A percentile compares a stretch with the other conserved stretches of the same genome.
Conservation (phyloP, 2,329 filamentous ascomycete genomes). For the Aureobasidium sp. region DNA sequence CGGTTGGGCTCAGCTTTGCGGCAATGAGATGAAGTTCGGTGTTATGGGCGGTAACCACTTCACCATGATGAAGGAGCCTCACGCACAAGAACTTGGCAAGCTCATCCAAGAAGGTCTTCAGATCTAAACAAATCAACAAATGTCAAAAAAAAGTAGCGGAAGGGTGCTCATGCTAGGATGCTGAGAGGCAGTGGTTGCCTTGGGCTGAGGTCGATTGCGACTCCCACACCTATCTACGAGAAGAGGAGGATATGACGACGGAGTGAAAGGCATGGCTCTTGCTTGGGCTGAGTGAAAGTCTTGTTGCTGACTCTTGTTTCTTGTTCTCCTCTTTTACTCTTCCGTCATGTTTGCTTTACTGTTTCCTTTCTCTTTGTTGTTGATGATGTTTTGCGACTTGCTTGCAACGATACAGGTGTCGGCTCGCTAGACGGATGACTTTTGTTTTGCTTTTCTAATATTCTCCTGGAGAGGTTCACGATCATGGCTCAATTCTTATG, state of each 20-base stretch:
- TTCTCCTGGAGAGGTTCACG: slow-evolving; percentile 15
- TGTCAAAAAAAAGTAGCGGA: slow-evolving; percentile 4
- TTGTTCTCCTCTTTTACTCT: slow-evolving; percentile 6
- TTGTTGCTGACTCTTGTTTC: background rate
- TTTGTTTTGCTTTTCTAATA: background rate
- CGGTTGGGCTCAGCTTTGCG: slow-evolving; percentile 61
- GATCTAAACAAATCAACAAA: slow-evolving; percentile 3
- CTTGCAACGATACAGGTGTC: slow-evolving; percentile 14
- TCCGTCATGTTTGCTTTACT: background rate
- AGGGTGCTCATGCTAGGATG: slow-evolving; percentile 18
- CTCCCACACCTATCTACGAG: background rate
- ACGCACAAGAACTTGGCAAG: slow-evolving; percentile 31
- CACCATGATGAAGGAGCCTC: slow-evolving; percentile 64
- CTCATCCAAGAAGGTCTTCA: slow-evolving; percentile 38
- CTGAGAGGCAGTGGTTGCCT: slow-evolving; percentile 20
- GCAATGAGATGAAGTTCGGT: slow-evolving; percentile 55
- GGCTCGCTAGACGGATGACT: slow-evolving; percentile 11
- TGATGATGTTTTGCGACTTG: background rate
- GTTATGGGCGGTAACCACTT: slow-evolving; percentile 70
- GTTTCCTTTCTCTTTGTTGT: background rate
- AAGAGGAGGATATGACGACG: background rate
- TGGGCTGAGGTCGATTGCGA: slow-evolving; percentile 24
- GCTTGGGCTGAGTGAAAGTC: slow-evolving; percentile 17
- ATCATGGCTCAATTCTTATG: background rate
- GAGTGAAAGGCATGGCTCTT: background rate